Percentiles rank a stretch among this genome's conserved stretches.
Evolutionary conservation across 352 stramenopile species (phyloP).

Genomic region (Halophytophthora polymorphica): DNA sequence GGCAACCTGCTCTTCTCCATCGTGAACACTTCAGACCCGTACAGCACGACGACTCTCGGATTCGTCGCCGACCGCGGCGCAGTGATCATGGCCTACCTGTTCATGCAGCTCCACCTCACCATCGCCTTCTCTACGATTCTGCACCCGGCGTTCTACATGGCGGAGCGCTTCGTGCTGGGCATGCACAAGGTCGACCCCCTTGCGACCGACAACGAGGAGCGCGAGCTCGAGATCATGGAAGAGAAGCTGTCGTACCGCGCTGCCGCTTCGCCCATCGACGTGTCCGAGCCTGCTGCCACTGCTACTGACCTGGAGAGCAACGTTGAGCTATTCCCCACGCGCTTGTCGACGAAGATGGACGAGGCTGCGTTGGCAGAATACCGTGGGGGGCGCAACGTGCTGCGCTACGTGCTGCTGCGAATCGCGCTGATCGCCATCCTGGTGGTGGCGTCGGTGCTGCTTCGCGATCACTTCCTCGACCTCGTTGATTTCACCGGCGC

Average conservation of each 20-base stretch:
- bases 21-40: constrained; percentile 3
- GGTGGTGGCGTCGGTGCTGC: constrained; percentile 27
- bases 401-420: constrained; percentile 37
- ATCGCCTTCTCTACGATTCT: constrained; percentile 29
- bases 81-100: constrained; percentile 30
- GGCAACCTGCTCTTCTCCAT: constrained; percentile 47
- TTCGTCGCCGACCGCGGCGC: constrained; percentile 26
- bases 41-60: constrained; percentile 19
- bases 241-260: constrained; percentile 36
- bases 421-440: constrained; percentile 37
- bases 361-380: constrained; percentile 33
- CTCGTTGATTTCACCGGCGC: constrained; percentile 36
- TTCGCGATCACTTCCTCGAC: constrained; percentile 36
- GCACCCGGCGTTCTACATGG: constrained; percentile 26
- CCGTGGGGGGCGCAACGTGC: constrained; percentile 24
- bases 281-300: constrained; percentile 34
- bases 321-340: too few species aligned
- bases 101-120: constrained; percentile 48
- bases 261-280: too few species aligned
- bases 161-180: constrained; percentile 18
- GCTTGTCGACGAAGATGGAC: constrained; percentile 13
- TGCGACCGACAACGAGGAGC: constrained; percentile 8
- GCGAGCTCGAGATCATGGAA: constrained; percentile 16
- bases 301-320: too few species aligned
- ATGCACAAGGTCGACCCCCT: constrained; percentile 27